phyloP scores from a whole-genome alignment of 1,284 basidiomycete species.

The Volvariella volvacea region DNA sequence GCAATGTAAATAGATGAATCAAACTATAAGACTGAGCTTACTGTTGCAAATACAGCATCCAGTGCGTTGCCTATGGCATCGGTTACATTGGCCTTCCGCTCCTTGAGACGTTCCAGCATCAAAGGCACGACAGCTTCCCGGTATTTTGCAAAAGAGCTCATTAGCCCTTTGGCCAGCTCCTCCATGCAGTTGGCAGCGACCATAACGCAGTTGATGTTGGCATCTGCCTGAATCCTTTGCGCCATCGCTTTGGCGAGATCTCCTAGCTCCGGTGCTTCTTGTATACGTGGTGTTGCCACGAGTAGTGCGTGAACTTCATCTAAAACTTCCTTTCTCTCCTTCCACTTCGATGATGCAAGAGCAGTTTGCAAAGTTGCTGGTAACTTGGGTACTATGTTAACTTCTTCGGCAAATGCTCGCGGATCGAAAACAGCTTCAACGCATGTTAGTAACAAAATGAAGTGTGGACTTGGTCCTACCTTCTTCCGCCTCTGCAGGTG shows the following conservation, averaged over 20 bases:
- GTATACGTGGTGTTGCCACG: slow-evolving; percentile 69
- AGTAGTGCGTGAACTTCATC: slow-evolving; percentile 80
- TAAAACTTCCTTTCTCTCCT: slow-evolving; percentile 90
- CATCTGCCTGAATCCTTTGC: slow-evolving; percentile 80
- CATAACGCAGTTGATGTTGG: slow-evolving; percentile 95
- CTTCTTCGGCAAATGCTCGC: slow-evolving; percentile 77
- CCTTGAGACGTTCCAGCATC: slow-evolving; percentile 90
- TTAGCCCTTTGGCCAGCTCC: slow-evolving; percentile 80
- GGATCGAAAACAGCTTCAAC: slow-evolving; percentile 60
- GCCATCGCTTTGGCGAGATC: slow-evolving; percentile 77
- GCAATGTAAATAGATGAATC: slow-evolving; percentile 12
- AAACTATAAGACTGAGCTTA: slow-evolving; percentile 30
- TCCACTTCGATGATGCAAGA: slow-evolving; percentile 93
- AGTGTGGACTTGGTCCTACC: slow-evolving; percentile 18
- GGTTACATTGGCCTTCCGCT: slow-evolving; percentile 86
- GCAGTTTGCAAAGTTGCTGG: slow-evolving; percentile 69
- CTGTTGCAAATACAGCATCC: slow-evolving; percentile 86
- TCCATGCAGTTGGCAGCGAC: slow-evolving; percentile 85
- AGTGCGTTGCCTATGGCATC: slow-evolving; percentile 86
- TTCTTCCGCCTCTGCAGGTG: slow-evolving; percentile 16
- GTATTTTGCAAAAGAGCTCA: slow-evolving; percentile 69
- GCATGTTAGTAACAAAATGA: background rate
- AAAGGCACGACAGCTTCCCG: slow-evolving; percentile 71
- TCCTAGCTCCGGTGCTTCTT: slow-evolving; percentile 68
- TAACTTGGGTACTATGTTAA: slow-evolving; percentile 72